Evolutionary conservation across 2,329 filamentous ascomycete genomes (phyloP), one percentile per base, ranked within the genome.

Genomic region (Periconia digitata): DNA sequence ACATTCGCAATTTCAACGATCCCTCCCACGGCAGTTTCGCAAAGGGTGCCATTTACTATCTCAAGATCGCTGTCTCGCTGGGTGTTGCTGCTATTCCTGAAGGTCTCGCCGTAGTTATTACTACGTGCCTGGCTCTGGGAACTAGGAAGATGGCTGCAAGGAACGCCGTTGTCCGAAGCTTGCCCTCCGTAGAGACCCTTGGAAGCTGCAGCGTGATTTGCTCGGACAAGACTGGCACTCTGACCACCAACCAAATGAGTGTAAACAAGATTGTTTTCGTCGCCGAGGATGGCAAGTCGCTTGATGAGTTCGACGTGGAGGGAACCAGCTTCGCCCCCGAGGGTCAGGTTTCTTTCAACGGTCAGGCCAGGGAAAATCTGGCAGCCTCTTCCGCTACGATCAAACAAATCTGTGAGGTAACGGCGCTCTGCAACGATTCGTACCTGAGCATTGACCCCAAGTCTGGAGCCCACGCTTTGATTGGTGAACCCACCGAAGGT

Each of bases 221-320:
- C 79, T 99, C 95, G 3, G 94, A 99, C 79, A 99, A 99, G 80
- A 99, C 94, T 5, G 95, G 94, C 60, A 99, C 94, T 41, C 76
- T 99, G 69, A 99, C 94, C 10, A 99, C 94, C 35, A 99, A 99
- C 76, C 92, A 97, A 75, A 99, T 99, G 94, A 97, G 94, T 67
- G 94, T 96, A 47, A 94, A 86, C 78, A 95, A 92, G 74, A 76
- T 97, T 47, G 89, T 96, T 40, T 90, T 92, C 69, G 79, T 99
- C 59, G 86, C 83, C 62, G 84, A 88, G 58, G 73, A 82, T 50
- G 92, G 90, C 41, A 82, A 77, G 45, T 86, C 83, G 49, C 78
- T 97, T 20, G 89, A 92, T 62, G 92, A 96, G 69, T 81, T 96
- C 40, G 86, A 94, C 52, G 87, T 99, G 23, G 87, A 95, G 69